These are phyloP conservation scores for Penicillium ochrochloron DNA, from an alignment of 495 filamentous ascomycete genomes.

Conservation along the genomic window DNA sequence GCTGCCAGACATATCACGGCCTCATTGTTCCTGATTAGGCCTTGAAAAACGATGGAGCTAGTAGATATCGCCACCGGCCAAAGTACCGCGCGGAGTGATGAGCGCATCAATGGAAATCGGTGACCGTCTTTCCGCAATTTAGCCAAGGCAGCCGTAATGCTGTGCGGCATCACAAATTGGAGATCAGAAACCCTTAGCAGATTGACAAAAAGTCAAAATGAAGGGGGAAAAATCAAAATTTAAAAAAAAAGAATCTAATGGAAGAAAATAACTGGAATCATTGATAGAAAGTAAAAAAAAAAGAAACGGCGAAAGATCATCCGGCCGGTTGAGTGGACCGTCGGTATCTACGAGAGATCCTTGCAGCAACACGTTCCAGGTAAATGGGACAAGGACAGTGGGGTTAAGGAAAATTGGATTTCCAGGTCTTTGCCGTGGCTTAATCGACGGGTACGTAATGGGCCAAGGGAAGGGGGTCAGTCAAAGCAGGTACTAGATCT, in stretches of 20 bases:
- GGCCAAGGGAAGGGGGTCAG: background rate
- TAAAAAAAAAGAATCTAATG: background rate
- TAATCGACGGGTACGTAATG: constrained; percentile 16
- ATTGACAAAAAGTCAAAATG: background rate
- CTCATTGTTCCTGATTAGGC: constrained; percentile 19
- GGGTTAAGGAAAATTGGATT: constrained; percentile 5
- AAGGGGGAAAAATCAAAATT: background rate
- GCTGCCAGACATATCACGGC: constrained; percentile 10
- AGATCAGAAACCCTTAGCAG: constrained; percentile 13
- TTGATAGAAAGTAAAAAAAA: constrained; percentile 11
- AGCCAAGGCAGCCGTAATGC: constrained; percentile 21
- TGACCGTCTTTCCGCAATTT: constrained; percentile 25
- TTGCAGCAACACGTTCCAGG: constrained; percentile 35
- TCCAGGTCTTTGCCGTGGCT: background rate
- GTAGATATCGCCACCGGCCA: constrained; percentile 30
- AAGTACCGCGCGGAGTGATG: constrained; percentile 28
- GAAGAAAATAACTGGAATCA: background rate
- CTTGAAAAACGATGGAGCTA: constrained; percentile 11
- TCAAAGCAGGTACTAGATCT: constrained; percentile 24
- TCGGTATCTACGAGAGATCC: constrained; percentile 29
- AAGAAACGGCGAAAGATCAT: constrained; percentile 17
- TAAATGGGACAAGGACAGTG: constrained; percentile 19
- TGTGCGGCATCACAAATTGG: constrained; percentile 16
- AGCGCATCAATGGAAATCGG: constrained; percentile 17
- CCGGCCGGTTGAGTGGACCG: constrained; percentile 16